Evolutionary conservation across 441 rosid genomes (phyloP), one percentile per base, ranked within the genome.

Genomic region (Mallotus japonicus): DNA sequence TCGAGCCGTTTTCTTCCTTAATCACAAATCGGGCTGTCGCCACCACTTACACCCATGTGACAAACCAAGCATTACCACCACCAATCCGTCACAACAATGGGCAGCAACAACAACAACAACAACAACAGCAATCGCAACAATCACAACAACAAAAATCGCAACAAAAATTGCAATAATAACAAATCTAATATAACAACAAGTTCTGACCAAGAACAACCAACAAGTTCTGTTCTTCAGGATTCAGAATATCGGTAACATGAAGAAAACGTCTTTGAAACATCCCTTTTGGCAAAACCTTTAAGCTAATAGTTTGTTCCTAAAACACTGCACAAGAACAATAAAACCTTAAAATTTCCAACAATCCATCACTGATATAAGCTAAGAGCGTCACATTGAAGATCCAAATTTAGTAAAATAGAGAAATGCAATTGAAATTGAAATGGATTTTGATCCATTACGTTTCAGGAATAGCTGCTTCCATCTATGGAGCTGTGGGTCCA

Each of bases 401-500:
- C n/a, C 37, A 32, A 32, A 32, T 32, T 32, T 1, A 32, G 37
- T 32, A 32, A 32, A 32, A 32, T 32, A 32, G 37, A 32, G 37
- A 32, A 32, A 32, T 32, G 37, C 37, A 32, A 32, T 32, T 32
- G 8, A 49, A 17, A n/a, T n/a, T n/a, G n/a, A n/a, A n/a, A 58
- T 58, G 58, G 14, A 54, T 11, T n/a, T n/a, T n/a, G 17, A 22
- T 1, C 7, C 10, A 46, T 83, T 88, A 95, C 99, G 97, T 95
- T 85, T 97, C 99, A 11, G 99, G 99, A 17, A 92, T 89, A 70
- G 82, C 88, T 62, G 98, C 97, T 76, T 90, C 90, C 90, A 92
- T 91, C 99, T 98, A 95, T n/a, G 87, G 96, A 20, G 83, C 66
- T 49, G 76, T 46, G 55, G 89, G 76, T 6, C 86, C 88, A n/a